phyloP scores from a whole-genome alignment of 441 rosid genomes.

The Pelargonium cotyledonis region DNA sequence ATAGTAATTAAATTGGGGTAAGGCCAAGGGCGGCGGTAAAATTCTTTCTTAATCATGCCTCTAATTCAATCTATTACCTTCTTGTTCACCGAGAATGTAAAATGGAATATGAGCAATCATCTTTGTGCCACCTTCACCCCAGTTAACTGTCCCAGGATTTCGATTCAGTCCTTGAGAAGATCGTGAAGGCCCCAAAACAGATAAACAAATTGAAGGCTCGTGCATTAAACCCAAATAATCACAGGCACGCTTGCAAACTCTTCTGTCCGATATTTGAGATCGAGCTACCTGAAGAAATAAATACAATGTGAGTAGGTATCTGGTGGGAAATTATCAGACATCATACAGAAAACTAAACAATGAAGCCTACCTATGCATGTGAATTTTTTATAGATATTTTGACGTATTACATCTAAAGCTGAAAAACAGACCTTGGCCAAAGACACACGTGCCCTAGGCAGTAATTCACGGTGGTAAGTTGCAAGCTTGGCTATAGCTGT shows the following conservation, averaged over 20 bases:
- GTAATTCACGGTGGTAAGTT: conserved; percentile 63
- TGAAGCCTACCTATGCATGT: neutral
- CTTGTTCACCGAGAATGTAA: conserved; percentile 73
- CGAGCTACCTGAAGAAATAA: conserved; percentile 60
- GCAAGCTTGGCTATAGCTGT: conserved; percentile 95
- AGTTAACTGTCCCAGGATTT: conserved; percentile 65
- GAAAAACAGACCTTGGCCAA: conserved; percentile 67
- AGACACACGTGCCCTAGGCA: conserved; percentile 90
- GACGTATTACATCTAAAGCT: neutral
- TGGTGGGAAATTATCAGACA: conserved; percentile 2
- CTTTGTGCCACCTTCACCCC: conserved; percentile 70
- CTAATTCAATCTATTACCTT: conserved; percentile 41
- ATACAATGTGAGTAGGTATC: conserved; percentile 12
- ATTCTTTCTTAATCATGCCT: neutral
- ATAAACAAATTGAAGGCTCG: conserved; percentile 74
- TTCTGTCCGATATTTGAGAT: conserved; percentile 71
- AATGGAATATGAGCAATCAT: conserved; percentile 76
- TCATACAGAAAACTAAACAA: neutral
- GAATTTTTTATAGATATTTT: neutral
- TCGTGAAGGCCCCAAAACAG: conserved; percentile 67
- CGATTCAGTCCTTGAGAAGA: conserved; percentile 38
- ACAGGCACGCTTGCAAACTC: conserved; percentile 79
- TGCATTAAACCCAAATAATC: conserved; percentile 84
- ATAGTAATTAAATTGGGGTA: too few relatives aligned
- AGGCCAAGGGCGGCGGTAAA: too few relatives aligned